These are phyloP conservation scores for Hydnomerulius pinastri DNA, from an alignment of 768 basidiomycete genomes.

Conservation along the genomic window DNA sequence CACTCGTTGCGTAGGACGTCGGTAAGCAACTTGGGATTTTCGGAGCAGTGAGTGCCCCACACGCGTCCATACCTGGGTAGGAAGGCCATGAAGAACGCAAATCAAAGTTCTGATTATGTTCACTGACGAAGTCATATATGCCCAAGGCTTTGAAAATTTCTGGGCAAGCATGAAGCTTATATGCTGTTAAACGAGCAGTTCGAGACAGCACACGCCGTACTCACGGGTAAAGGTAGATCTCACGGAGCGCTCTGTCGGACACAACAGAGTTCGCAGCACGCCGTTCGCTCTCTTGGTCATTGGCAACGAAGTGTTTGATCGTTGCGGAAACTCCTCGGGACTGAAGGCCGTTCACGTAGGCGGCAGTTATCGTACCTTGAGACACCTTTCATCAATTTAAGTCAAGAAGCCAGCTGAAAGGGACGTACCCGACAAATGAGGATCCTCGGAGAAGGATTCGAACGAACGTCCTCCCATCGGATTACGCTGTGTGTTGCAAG, in stretches of 20 bases:
- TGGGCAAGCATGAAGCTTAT: constrained; percentile 73
- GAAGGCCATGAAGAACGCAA: too few species aligned
- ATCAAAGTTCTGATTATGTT: constrained; percentile 11
- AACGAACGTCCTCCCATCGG: constrained; percentile 64
- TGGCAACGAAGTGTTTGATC: constrained; percentile 74
- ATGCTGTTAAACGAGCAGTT: constrained; percentile 1
- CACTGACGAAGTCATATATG: constrained; percentile 65
- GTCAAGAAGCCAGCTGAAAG: too few species aligned
- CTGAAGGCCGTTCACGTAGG: constrained; percentile 72
- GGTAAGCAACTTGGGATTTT: constrained; percentile 42
- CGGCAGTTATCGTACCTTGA: constrained; percentile 58
- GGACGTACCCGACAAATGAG: constrained; percentile 66
- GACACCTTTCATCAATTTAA: too few species aligned
- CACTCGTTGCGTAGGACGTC: constrained; percentile 49
- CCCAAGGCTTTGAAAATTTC: constrained; percentile 58
- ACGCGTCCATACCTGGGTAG: constrained; percentile 41
- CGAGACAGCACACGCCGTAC: constrained; percentile 17
- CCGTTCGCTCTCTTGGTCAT: constrained; percentile 75
- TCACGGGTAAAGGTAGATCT: constrained; percentile 73
- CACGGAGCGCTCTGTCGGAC: constrained; percentile 65
- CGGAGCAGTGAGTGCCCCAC: constrained; percentile 45
- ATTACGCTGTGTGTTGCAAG: constrained; percentile 73
- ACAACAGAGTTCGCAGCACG: constrained; percentile 64
- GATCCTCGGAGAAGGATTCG: constrained; percentile 76
- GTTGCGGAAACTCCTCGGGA: constrained; percentile 68